Evolutionary conservation across 177 flowering plant species (phyloP), one percentile per base, ranked within the genome.

Genomic region (Vitis hybrid): DNA sequence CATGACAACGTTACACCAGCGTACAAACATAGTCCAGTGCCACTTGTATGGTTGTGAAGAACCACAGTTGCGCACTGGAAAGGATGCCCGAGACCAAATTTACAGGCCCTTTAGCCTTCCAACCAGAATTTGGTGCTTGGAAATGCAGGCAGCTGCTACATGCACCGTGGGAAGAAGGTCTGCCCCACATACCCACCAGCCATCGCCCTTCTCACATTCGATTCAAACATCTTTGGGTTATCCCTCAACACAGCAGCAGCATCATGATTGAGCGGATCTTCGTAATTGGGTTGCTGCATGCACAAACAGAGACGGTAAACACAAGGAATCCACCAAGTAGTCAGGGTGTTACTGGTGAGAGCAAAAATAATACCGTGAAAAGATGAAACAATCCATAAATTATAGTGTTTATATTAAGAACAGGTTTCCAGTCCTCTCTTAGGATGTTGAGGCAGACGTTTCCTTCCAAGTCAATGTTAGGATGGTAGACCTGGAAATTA

Each of bases 241-340:
- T 94, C 97, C 77, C 97, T 86, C 71, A 94, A 77, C 29, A 91
- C 98, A 0, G 89, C 89, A 16, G 98, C 98, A 11, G 98, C 98
- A 20, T 93, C 98, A 49, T 86, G 91, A 68, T 94, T 94, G 50
- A 94, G 88, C 29, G 98, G 98, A 77, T 94, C 98, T 78, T 94
- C 98, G 61, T 83, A 78, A 70, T 94, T 94, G 1, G 98, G 98
- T 82, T 94, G 84, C 98, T 94, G 85, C 75, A 80, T n/a, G 22
- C 26, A 64, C 19, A 64, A 69, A 58, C 3, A 52, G 7, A 16
- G 58, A 69, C 15, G 9, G 55, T n/a, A 51, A 50, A 7, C 20
- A 52, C 19, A 62, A 74, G 9, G 31, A 7, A 20, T 9, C 60
- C 11, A 3, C 55, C 10, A 39, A 16, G 4, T 45, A 9, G 10